Percentiles rank a stretch among this genome's conserved stretches.
Conservation (phyloP, 2,329 filamentous ascomycete species). For the Colletotrichum melonis region DNA sequence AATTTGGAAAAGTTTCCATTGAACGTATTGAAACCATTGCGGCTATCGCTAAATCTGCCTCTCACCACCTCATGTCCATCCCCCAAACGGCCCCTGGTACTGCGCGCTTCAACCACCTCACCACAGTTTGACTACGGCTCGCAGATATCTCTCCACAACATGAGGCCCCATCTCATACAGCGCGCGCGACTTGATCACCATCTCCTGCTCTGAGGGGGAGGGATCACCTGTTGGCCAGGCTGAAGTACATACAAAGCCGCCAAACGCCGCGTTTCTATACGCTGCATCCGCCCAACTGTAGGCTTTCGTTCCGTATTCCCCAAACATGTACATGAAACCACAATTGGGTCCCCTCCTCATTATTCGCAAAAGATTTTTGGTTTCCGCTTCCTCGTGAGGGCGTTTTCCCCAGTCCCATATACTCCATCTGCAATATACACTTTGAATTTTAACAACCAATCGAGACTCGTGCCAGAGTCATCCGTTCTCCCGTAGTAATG, state of each 20-base stretch:
- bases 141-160: background rate
- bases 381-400: background rate
- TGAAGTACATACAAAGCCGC: background rate
- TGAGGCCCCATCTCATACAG: background rate
- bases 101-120: background rate
- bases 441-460: constrained; percentile 3
- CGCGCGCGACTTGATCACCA: background rate
- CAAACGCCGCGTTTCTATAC: constrained; percentile 5
- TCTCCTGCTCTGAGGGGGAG: background rate
- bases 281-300: constrained; percentile 11
- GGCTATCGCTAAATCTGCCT: constrained; percentile 28
- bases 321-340: constrained; percentile 15
- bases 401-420: background rate
- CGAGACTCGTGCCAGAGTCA: constrained; percentile 19
- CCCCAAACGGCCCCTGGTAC: constrained; percentile 5
- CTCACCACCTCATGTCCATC: constrained; percentile 32
- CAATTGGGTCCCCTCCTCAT: constrained; percentile 5
- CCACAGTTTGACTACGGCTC: background rate
- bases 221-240: background rate
- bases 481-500: constrained; percentile 12
- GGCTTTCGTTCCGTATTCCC: background rate
- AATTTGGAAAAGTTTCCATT: background rate
- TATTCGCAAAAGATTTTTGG: background rate
- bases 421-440: constrained; percentile 20
- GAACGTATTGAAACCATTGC: constrained; percentile 28